Evolutionary conservation across 768 basidiomycete species (phyloP), one percentile per base, ranked within the genome.

Genomic region (Phaeolepiota aurea): DNA sequence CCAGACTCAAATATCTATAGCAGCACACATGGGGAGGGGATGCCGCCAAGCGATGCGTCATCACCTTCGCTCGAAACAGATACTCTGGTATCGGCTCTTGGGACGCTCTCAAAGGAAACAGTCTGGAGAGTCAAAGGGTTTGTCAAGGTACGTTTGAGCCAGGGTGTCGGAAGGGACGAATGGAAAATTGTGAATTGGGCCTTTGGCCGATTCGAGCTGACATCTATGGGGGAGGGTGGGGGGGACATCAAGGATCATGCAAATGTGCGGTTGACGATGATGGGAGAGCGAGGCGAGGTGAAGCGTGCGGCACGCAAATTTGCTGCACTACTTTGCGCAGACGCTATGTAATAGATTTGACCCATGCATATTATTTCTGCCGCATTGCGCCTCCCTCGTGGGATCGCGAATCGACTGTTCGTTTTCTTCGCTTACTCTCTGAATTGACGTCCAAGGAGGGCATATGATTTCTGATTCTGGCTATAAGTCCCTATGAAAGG

Each of bases 51-150:
- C n/a, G n/a, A n/a, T n/a, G n/a, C n/a, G n/a, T n/a, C n/a, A n/a
- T n/a, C n/a, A n/a, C n/a, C 25, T 7, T 7, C 25, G 25, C 25
- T 28, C n/a, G 7, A 14, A 58, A 63, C n/a, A 38, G 55, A 55
- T 2, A 47, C 53, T 1, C 59, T 89, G 20, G 53, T 55, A 9
- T 53, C 53, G 2, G 77, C 79, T 4, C 68, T 91, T 1, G 52
- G 44, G 2, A 44, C 46, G 4, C 57, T 90, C 7, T 71, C 78
- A 15, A 85, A 82, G 47, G 87, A 89, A 53, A 59, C 63, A 1
- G 64, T 88, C 5, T 91, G 84, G 77, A 63, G 85, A 47, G 82
- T 93, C 22, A 97, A 97, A 54, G 93, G 92, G 13, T 89, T 91
- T 51, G 69, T 93, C 16, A 72, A 71, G 28, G 56, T 87, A 4